phyloP scores from a whole-genome alignment of 805 yeast species.

The Maudiozyma saulgeensis region DNA sequence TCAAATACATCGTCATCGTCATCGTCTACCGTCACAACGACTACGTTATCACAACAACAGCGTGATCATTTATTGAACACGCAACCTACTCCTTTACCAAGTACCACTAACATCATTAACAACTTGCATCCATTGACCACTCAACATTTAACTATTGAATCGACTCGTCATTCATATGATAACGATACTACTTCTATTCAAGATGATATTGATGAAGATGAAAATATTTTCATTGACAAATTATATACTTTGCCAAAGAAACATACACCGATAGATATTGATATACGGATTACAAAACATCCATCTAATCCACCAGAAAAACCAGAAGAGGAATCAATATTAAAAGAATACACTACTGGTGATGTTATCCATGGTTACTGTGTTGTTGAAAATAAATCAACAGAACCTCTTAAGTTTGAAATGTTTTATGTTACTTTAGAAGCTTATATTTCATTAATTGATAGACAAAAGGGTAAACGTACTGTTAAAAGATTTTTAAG shows the following conservation, averaged over 20 bases:
- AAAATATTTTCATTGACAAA: slow-evolving; percentile 16
- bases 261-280: slow-evolving; percentile 16
- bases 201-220: slow-evolving; percentile 10
- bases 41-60: neutral
- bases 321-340: slow-evolving; percentile 25
- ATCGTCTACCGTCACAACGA: neutral
- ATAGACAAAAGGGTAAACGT: slow-evolving; percentile 10
- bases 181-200: slow-evolving; percentile 3
- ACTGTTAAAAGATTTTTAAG: slow-evolving; percentile 32
- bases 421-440: slow-evolving; percentile 51
- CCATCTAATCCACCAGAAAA: slow-evolving; percentile 14
- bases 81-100: neutral
- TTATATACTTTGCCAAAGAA: slow-evolving; percentile 16
- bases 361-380: slow-evolving; percentile 46
- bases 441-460: slow-evolving; percentile 33
- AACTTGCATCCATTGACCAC: slow-evolving; percentile 6
- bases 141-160: slow-evolving; percentile 9
- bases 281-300: slow-evolving; percentile 14
- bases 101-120: slow-evolving; percentile 1
- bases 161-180: slow-evolving; percentile 1
- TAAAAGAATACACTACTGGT: slow-evolving; percentile 45
- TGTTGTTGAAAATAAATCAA: slow-evolving; percentile 34
- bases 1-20: neutral
- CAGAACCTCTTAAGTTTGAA: slow-evolving; percentile 41
- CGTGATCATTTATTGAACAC: neutral